Evolutionary conservation across 257 asterid species (phyloP), one percentile per base, ranked within the genome.

Genomic region (Ocimum tenuiflorum): DNA sequence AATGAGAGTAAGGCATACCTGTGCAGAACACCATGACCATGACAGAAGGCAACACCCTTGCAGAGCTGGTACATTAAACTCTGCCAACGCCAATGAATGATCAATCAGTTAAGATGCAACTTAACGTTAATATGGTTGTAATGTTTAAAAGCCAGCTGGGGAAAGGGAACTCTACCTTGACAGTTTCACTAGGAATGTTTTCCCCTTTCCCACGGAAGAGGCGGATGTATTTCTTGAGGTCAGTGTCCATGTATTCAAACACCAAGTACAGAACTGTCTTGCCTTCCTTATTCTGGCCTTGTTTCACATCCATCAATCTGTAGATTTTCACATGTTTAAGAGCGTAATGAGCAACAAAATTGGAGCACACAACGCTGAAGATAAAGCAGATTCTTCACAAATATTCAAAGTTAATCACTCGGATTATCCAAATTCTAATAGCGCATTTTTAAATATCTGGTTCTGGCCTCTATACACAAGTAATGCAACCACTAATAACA

Each of bases 41-140:
- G 98, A 83, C 97, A 92, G 82, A 92, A 92, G 19, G 98, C 91
- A 55, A 92, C 95, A 18, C 97, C 98, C 55, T 89, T 81, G 71
- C 98, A 92, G 61, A 92, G 97, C 85, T 92, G 98, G 73, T 79
- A 92, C 96, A 92, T 86, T 77, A 92, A 70, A 64, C 91, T 82
- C 98, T 89, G 88, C 23, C 49, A 73, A 65, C 19, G 53, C 27
- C 36, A 51, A 54, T 22, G 45, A 24, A 3, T 39, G 23, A 42
- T 50, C 42, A 20, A 35, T 67, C 31, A 27, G n/a, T 42, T 24
- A 42, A 55, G 7, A 53, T 14, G 1, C 20, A 6, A 12, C 18
- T 1, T 2, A 18, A 4, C 29, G 45, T 6, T 3, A n/a, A 0
- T 9, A 10, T 24, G 3, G 20, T 10, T 17, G 7, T 8, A 18